Evolutionary conservation across 2,329 filamentous ascomycete genomes (phyloP).

Genomic region (Verticillium nubilum): DNA sequence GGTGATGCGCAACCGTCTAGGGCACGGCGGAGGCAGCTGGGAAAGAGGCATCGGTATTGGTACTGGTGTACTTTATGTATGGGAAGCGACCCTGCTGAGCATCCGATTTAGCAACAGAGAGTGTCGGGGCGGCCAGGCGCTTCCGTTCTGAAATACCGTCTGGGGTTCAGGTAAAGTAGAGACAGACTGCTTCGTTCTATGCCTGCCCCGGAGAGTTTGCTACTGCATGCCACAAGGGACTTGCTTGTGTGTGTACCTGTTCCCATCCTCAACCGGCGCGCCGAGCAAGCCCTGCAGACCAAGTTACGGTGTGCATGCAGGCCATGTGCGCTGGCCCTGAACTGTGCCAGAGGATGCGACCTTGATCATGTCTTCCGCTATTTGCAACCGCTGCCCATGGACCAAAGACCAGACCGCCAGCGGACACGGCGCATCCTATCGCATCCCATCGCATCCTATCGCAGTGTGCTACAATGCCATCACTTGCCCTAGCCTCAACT

Average conservation of each 20-base stretch:
- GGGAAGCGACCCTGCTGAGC: too few species aligned
- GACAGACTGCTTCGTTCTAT: neutral
- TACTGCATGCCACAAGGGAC: neutral
- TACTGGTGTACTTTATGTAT: too few species aligned
- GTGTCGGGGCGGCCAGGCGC: too few species aligned
- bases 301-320: neutral
- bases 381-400: neutral
- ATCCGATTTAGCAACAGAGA: too few species aligned
- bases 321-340: neutral
- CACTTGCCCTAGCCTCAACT: neutral
- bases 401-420: neutral
- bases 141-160: too few species aligned
- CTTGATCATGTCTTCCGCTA: neutral
- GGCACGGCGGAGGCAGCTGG: too few species aligned
- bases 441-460: neutral
- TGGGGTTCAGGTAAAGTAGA: too few species aligned
- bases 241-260: neutral
- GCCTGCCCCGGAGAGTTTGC: neutral
- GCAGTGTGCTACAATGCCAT: neutral
- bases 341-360: neutral
- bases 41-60: too few species aligned
- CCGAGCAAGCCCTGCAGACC: neutral
- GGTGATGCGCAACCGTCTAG: too few species aligned
- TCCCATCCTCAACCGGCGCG: neutral
- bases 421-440: neutral